Base-by-base conservation (phyloP, 2,329 filamentous ascomycete genomes). In the Cryphonectria naterciae region DNA sequence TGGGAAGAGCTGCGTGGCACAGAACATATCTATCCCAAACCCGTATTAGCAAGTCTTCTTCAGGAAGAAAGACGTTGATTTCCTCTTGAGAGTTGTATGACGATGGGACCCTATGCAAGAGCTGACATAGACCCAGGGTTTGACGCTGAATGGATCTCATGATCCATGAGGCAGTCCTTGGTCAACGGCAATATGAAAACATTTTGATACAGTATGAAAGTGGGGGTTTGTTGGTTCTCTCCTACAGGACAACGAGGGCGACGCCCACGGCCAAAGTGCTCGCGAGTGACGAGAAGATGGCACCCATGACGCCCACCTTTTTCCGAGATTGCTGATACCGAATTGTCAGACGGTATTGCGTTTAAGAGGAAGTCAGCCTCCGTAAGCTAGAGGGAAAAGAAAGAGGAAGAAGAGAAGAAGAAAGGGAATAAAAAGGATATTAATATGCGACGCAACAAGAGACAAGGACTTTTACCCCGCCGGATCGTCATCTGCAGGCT, bases 1-100 rank as follows among this genome's bases (percentile, higher is more conserved):
- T 81, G 0, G 83, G 84, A 0, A 85, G 75, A 8, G 77, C 71
- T 10, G 70, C 68, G 22, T 74, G 70, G 65, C 75, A 76, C 7
- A 28, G 19, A 39, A 39, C 11, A 22, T 69, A 71, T n/a, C 46
- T 49, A 49, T 49, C 46, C 17, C 46, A 49, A n/a, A 2, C 1
- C 43, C 6, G 43, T 22, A 2, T 49, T 11, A 49, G 46, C 46
- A 49, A 11, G 46, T 22, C 4, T 6, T 49, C 15, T 49, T 17
- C 7, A 15, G 41, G 15, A 43, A 43, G 41, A 43, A 17, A 13
- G 10, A 3, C 11, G 41, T 6, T 17, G 13, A 41, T 41, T 4
- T 22, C 7, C 17, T 8, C 19, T 22, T 7, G 17, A 7, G 19
- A 22, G 19, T 49, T 49, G 4, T 10, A 49, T 22, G 17, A 8